Evolutionary conservation across 495 filamentous ascomycete genomes (phyloP).

Genomic region (Lichina pygmaea): DNA sequence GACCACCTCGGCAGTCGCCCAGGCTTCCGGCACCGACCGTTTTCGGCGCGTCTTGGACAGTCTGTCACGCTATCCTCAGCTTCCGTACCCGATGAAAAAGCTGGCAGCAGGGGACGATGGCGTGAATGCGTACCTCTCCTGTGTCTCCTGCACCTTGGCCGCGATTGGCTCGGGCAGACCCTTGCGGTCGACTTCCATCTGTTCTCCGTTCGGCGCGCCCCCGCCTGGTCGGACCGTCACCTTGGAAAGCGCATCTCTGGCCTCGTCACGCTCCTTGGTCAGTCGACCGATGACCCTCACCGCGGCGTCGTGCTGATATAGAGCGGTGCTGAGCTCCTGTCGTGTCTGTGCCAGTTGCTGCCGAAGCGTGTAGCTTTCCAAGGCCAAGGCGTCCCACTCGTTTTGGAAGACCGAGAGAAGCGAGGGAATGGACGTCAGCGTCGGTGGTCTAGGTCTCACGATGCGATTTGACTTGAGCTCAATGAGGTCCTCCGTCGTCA

Average conservation of each 20-base stretch:
- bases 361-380: constrained; percentile 71
- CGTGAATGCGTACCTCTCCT: constrained; percentile 33
- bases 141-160: constrained; percentile 49
- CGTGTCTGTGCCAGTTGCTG: constrained; percentile 71
- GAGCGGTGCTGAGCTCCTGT: constrained; percentile 74
- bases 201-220: constrained; percentile 34
- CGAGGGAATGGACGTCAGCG: constrained; percentile 89
- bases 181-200: constrained; percentile 69
- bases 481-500: constrained; percentile 65
- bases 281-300: constrained; percentile 76
- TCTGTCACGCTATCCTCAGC: constrained; percentile 17
- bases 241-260: constrained; percentile 70
- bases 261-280: constrained; percentile 74
- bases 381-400: constrained; percentile 84
- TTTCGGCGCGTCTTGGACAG: constrained; percentile 68
- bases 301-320: constrained; percentile 93
- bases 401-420: constrained; percentile 90
- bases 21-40: constrained; percentile 57
- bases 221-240: constrained; percentile 39
- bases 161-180: constrained; percentile 43
- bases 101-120: background rate
- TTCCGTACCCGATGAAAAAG: background rate
- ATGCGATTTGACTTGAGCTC: constrained; percentile 58
- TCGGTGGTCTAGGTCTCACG: constrained; percentile 73
- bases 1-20: constrained; percentile 54